Conservation (phyloP, 208 protist genomes). For the Wallacemonas sp. region DNA sequence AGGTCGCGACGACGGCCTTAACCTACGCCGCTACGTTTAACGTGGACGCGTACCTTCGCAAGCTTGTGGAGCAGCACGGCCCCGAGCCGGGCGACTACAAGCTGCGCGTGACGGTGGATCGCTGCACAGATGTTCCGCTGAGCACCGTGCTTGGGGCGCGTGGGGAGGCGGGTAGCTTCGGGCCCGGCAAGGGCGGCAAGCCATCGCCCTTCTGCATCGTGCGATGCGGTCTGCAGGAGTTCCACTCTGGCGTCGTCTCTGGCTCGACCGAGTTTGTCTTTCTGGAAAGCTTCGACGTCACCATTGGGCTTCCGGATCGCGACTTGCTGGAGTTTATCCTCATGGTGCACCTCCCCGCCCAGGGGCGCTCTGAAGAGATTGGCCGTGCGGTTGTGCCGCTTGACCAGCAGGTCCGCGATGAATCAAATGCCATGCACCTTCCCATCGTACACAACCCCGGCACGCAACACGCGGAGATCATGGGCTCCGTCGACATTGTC, state of each 20-base stretch:
- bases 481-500: slow-evolving; percentile 48
- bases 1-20: slow-evolving; percentile 63
- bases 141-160: neutral
- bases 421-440: slow-evolving; percentile 41
- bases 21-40: slow-evolving; percentile 67
- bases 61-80: slow-evolving; percentile 65
- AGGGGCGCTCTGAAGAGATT: slow-evolving; percentile 33
- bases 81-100: slow-evolving; percentile 68
- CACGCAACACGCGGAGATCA: slow-evolving; percentile 39
- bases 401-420: slow-evolving; percentile 23
- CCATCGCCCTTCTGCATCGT: slow-evolving; percentile 50
- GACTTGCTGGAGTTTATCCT: slow-evolving; percentile 71
- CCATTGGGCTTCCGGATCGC: slow-evolving; percentile 61
- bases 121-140: slow-evolving; percentile 34
- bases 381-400: slow-evolving; percentile 61
- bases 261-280: slow-evolving; percentile 58
- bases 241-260: slow-evolving; percentile 46
- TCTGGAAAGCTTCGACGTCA: slow-evolving; percentile 61
- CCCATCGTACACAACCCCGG: slow-evolving; percentile 49
- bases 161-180: no score
- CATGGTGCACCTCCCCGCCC: slow-evolving; percentile 31
- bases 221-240: slow-evolving; percentile 54
- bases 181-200: no score
- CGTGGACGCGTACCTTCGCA: slow-evolving; percentile 58
- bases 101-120: slow-evolving; percentile 48